phyloP scores from a whole-genome alignment of 2,329 filamentous ascomycete species.

The Metarhizium guizhouense region DNA sequence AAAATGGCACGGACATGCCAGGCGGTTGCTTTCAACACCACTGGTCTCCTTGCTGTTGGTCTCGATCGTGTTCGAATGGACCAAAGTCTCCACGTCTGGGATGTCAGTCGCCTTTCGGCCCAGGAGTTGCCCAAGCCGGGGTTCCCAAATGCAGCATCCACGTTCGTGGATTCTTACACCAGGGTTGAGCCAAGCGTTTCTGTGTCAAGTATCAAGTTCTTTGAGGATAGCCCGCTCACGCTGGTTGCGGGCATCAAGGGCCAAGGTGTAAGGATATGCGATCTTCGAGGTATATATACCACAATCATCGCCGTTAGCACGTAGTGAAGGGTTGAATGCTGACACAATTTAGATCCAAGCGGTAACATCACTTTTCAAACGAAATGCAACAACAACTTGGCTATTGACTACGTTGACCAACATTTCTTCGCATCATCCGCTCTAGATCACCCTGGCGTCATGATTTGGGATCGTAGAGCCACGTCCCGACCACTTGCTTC shows the following conservation, averaged over 20 bases:
- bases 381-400: conserved; percentile 60
- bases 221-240: conserved; percentile 65
- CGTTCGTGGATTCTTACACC: conserved; percentile 47
- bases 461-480: conserved; percentile 71
- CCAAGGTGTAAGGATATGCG: conserved; percentile 66
- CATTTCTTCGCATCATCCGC: conserved; percentile 81
- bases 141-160: conserved; percentile 38
- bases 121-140: conserved; percentile 38
- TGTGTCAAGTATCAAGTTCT: conserved; percentile 78
- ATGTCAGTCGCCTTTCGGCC: conserved; percentile 54
- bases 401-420: conserved; percentile 70
- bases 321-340: neutral
- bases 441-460: conserved; percentile 63
- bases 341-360: conserved; percentile 32
- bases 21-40: conserved; percentile 69
- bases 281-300: conserved; percentile 59
- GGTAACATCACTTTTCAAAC: conserved; percentile 53
- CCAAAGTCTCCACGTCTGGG: conserved; percentile 74
- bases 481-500: conserved; percentile 43
- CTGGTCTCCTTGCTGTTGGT: conserved; percentile 65
- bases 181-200: conserved; percentile 58
- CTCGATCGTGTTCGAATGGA: conserved; percentile 76
- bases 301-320: neutral
- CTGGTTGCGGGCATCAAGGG: conserved; percentile 69
- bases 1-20: conserved; percentile 73